phyloP scores from a whole-genome alignment of 352 stramenopile species.

The Phytophthora brassicae region DNA sequence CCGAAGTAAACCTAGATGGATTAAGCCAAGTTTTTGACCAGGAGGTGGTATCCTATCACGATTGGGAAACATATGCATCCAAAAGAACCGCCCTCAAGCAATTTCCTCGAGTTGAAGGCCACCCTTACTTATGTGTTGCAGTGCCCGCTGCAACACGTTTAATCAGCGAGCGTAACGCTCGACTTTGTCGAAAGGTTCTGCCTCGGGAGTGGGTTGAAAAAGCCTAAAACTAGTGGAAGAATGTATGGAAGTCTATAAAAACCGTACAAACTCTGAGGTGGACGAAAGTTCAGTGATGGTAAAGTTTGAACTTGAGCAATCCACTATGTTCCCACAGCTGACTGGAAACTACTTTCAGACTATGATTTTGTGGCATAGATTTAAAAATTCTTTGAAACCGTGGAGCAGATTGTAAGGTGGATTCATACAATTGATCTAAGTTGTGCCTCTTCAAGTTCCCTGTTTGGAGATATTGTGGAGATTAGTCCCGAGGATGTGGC shows the following conservation, averaged over 20 bases:
- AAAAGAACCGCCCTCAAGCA: not conserved
- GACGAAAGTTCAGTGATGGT: not conserved
- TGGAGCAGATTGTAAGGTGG: not conserved
- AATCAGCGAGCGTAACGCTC: not conserved
- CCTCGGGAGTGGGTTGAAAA: not conserved
- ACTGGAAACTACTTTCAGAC: not conserved
- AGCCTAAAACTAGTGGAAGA: not conserved
- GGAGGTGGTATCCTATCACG: not conserved
- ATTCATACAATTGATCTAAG: not conserved
- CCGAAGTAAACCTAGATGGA: not conserved
- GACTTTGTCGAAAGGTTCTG: not conserved
- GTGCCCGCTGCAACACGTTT: not conserved
- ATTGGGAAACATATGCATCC: not conserved
- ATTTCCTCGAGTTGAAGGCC: not conserved
- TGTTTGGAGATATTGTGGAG: not conserved
- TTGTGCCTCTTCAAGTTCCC: not conserved
- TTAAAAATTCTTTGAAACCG: not conserved
- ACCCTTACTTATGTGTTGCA: not conserved
- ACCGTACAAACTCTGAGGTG: not conserved
- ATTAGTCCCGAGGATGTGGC: not conserved
- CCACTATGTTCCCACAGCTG: not conserved
- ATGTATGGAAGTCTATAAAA: not conserved
- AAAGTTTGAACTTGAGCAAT: not conserved
- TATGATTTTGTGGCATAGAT: not conserved
- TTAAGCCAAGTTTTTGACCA: not conserved